A percentile compares a stretch with the other conserved stretches of the same genome.
Evolutionary conservation across 2,329 filamentous ascomycete genomes (phyloP).

Genomic region (Talaromyces sp.): DNA sequence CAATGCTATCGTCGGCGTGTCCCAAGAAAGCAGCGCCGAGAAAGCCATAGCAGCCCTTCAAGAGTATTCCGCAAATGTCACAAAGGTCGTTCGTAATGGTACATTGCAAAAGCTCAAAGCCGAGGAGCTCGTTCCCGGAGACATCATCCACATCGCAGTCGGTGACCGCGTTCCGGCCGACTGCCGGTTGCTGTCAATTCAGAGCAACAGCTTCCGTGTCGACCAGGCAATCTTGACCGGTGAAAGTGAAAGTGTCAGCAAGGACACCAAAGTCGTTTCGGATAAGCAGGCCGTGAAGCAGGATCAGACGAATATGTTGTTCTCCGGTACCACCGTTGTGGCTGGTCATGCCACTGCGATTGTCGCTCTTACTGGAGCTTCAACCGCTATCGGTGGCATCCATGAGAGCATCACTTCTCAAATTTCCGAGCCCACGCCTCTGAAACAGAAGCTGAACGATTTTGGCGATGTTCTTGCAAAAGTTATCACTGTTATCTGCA

Average conservation of each 20-base stretch:
- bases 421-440: constrained; percentile 92
- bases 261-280: constrained; percentile 65
- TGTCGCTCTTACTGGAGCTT: constrained; percentile 82
- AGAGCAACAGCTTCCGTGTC: constrained; percentile 95
- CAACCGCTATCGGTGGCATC: constrained; percentile 95
- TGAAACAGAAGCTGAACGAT: constrained; percentile 98
- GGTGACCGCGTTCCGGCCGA: constrained; percentile 94
- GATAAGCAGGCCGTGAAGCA: constrained; percentile 90
- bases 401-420: constrained; percentile 98
- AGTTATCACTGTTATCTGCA: constrained; percentile 95
- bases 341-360: constrained; percentile 88
- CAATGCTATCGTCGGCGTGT: constrained; percentile 95
- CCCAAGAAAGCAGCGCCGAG: constrained; percentile 96
- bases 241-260: constrained; percentile 94
- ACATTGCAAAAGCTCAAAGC: constrained; percentile 79
- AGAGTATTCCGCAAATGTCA: constrained; percentile 98
- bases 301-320: constrained; percentile 96
- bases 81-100: constrained; percentile 85
- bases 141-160: constrained; percentile 81
- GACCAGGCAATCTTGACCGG: constrained; percentile 97
- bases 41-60: constrained; percentile 97
- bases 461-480: constrained; percentile 96
- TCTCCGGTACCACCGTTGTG: constrained; percentile 96
- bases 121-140: constrained; percentile 94
- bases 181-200: constrained; percentile 81